Evolutionary conservation across 305 asterid genomes (phyloP).

Genomic region (Solanum hybrid): DNA sequence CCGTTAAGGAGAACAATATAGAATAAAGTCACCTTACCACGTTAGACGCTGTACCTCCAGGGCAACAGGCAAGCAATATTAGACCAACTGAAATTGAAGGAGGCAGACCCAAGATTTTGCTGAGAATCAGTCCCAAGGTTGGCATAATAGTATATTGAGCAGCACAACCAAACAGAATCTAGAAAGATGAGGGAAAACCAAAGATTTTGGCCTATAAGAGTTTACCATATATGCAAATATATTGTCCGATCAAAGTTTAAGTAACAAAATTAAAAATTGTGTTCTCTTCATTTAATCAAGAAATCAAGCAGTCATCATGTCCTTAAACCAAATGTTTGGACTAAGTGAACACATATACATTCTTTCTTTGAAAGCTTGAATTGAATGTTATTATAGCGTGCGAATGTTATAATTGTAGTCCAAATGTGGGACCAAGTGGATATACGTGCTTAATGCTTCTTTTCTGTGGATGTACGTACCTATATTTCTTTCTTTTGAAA

Average conservation of each 20-base stretch:
- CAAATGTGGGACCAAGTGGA: background rate
- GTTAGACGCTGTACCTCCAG: conserved; percentile 91
- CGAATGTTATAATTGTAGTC: background rate
- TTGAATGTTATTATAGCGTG: background rate
- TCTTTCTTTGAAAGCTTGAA: background rate
- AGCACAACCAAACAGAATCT: conserved; percentile 82
- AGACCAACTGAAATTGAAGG: conserved; percentile 72
- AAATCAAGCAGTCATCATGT: background rate
- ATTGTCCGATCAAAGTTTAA: background rate
- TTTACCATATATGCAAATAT: background rate
- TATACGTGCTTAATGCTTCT: background rate
- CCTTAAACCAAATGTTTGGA: background rate
- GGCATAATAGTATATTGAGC: conserved; percentile 89
- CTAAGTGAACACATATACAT: background rate
- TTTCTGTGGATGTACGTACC: background rate
- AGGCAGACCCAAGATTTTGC: conserved; percentile 68
- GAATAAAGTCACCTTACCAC: conserved; percentile 46
- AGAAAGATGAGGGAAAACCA: conserved; percentile 13
- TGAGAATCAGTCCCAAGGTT: conserved; percentile 45
- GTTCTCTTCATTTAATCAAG: background rate
- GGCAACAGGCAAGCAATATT: conserved; percentile 80
- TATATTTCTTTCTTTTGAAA: background rate
- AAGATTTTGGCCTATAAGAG: background rate
- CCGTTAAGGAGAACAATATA: background rate
- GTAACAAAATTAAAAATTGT: background rate